Conservation (phyloP, 1,139 yeast genomes). For the Yamadazyma songkhlaensis region DNA sequence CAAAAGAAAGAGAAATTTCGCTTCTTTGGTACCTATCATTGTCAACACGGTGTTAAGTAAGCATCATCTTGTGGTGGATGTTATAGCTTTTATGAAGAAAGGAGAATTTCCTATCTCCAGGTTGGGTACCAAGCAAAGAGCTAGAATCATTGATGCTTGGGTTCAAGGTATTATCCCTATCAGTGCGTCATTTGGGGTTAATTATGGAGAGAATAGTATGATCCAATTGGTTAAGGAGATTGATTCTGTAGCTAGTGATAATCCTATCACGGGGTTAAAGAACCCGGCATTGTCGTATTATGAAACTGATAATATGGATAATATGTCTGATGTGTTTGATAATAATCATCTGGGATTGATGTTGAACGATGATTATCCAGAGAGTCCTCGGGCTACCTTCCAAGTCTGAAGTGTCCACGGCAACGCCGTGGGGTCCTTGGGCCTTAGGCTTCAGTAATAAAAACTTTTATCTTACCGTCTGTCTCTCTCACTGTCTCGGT, state of each 20-base stretch:
- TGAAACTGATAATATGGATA: slow-evolving; percentile 26
- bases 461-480: too few relatives aligned
- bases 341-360: slow-evolving; percentile 27
- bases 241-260: slow-evolving; percentile 39
- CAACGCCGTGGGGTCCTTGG: too few relatives aligned
- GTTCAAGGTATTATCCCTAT: slow-evolving; percentile 48
- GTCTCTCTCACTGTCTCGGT: too few relatives aligned
- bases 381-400: slow-evolving; percentile 11
- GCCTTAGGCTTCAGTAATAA: too few relatives aligned
- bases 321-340: slow-evolving; percentile 29
- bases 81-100: slow-evolving; percentile 73
- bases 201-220: slow-evolving; percentile 65
- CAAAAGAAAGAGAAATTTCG: slow-evolving; percentile 46
- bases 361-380: slow-evolving; percentile 20
- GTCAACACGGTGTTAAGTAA: slow-evolving; percentile 75
- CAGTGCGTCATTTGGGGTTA: slow-evolving; percentile 47
- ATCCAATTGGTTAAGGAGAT: slow-evolving; percentile 52
- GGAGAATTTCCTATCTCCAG: slow-evolving; percentile 69
- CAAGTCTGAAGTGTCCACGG: slow-evolving; percentile 11
- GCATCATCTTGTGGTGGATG: slow-evolving; percentile 83
- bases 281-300: slow-evolving; percentile 46
- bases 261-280: slow-evolving; percentile 42
- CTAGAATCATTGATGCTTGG: slow-evolving; percentile 60
- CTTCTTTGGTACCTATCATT: slow-evolving; percentile 80
- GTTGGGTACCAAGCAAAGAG: slow-evolving; percentile 74